Percentiles rank a stretch among this genome's conserved stretches.
Evolutionary conservation across 257 asterid species (phyloP).

Genomic region (Solanum dulcamara): DNA sequence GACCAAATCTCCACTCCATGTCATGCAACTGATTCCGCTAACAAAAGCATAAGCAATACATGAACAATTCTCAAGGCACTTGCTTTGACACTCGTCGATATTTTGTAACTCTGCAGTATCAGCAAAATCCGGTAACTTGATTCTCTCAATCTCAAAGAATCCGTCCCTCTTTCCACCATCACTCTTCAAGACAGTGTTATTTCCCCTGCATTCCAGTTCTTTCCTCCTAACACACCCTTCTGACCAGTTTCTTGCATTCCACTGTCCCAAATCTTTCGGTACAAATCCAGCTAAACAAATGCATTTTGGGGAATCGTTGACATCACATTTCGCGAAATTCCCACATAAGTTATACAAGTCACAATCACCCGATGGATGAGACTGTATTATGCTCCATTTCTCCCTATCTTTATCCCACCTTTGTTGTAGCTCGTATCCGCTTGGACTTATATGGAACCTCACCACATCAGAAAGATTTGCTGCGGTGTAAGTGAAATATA

Average conservation of each 20-base stretch:
- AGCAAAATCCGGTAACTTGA: conserved; percentile 70
- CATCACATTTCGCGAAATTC: conserved; percentile 38
- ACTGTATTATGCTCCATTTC: conserved; percentile 31
- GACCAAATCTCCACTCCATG: conserved; percentile 50
- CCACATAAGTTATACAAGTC: conserved; percentile 55
- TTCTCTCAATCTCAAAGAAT: conserved; percentile 22
- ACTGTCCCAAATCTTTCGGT: conserved; percentile 23
- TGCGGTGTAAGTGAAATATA: conserved; percentile 29
- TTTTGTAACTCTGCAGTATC: conserved; percentile 20
- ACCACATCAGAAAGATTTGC: conserved; percentile 16
- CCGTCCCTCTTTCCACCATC: conserved; percentile 16
- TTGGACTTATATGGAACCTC: conserved; percentile 26
- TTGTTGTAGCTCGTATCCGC: conserved; percentile 37
- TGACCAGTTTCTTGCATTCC: conserved; percentile 46
- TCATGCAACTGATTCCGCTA: conserved; percentile 49
- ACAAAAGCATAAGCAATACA: conserved; percentile 57
- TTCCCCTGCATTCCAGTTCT: conserved; percentile 20
- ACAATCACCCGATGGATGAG: conserved; percentile 39
- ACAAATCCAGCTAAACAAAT: conserved; percentile 49
- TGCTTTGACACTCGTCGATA: conserved; percentile 17
- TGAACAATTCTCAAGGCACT: conserved; percentile 53
- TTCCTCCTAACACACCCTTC: conserved; percentile 57
- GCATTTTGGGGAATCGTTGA: conserved; percentile 11
- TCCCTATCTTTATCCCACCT: conserved; percentile 22
- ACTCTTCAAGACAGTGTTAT: background rate